A percentile compares a stretch with the other conserved stretches of the same genome.
Conservation (phyloP, 208 protist species). For the Trypanosoma rangeli region DNA sequence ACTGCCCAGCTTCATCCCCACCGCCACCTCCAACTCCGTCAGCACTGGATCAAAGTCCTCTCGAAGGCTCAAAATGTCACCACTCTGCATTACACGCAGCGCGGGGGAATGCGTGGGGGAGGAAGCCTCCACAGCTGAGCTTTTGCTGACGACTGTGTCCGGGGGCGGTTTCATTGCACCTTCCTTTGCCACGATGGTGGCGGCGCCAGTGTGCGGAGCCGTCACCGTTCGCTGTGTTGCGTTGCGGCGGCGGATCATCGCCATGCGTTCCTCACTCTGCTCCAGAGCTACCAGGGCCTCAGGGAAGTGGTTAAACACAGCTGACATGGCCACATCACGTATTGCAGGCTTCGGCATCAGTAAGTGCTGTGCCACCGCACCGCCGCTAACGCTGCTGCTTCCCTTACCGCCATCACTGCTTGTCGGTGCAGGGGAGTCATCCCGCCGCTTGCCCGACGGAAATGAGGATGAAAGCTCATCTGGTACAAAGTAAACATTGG, state of each 20-base stretch:
- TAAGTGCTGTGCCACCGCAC: constrained; percentile 68
- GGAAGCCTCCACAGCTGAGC: constrained; percentile 2
- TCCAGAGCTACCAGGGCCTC: constrained; percentile 56
- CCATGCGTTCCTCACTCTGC: constrained; percentile 57
- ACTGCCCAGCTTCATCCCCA: constrained; percentile 83
- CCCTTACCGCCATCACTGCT: constrained; percentile 12
- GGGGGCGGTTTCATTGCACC: neutral
- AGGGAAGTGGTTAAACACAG: constrained; percentile 70
- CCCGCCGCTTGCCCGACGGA: neutral
- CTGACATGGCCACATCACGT: constrained; percentile 59
- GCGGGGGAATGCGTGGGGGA: constrained; percentile 10
- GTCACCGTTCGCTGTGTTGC: constrained; percentile 19
- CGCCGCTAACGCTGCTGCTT: neutral
- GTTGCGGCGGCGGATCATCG: constrained; percentile 38
- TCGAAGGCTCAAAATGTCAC: constrained; percentile 68
- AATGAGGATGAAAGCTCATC: constrained; percentile 34
- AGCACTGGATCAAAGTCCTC: constrained; percentile 86
- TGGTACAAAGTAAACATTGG: constrained; percentile 60
- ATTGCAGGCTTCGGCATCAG: constrained; percentile 73
- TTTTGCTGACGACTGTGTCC: neutral
- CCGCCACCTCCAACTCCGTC: constrained; percentile 66
- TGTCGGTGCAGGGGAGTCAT: constrained; percentile 7
- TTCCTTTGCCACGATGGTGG: neutral
- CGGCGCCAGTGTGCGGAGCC: neutral
- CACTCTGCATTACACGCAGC: constrained; percentile 55